Base-by-base conservation (phyloP, 257 asterid species). In the Petunia secreta region DNA sequence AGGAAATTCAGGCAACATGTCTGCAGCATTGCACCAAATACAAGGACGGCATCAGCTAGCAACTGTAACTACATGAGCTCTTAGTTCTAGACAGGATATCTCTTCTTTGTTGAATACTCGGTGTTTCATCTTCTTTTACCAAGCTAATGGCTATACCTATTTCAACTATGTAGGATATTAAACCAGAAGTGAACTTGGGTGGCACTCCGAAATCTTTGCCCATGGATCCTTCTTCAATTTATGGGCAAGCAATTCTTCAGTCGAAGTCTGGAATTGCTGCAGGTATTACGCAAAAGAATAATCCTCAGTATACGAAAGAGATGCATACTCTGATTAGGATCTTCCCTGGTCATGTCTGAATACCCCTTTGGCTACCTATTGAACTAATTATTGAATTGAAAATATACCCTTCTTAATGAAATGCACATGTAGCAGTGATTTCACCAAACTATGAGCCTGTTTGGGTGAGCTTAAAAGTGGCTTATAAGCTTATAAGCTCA, bases 11-110 rank as follows among this genome's bases (percentile, higher is more conserved):
- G 98, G 93, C 63, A 87, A 88, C 89, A 91, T 96, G 95, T 85
- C 97, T 85, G 97, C 90, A 46, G 94, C 98, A 59, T 85, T 96
- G 93, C 99, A 96, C 89, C 99, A 92, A 85, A 91, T 96, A 88
- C 99, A 94, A 86, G 99, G 98, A 75, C 86, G 98, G 65, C 88
- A 97, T 10, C 99, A 94, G 85, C 86, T 94, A 81, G 85, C 93
- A 75, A 82, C 83, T 80, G 99, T 96, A 94, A 90, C 75, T 80
- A 75, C 86, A 60, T 65, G 71, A 25, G 53, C 62, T 73, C 71
- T 66, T 80, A 73, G 25, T 60, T 58, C 52, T 46, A 34, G 36
- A 73, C 62, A 10, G 36, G 78, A 73, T 73, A 73, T 73, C 63
- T 73, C 62, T 50, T 73, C 46, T 73, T 73, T 36, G 46, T 73